Conservation (phyloP, 2,329 filamentous ascomycete genomes). For the Ophiocordyceps camponoti-rufipedis region DNA sequence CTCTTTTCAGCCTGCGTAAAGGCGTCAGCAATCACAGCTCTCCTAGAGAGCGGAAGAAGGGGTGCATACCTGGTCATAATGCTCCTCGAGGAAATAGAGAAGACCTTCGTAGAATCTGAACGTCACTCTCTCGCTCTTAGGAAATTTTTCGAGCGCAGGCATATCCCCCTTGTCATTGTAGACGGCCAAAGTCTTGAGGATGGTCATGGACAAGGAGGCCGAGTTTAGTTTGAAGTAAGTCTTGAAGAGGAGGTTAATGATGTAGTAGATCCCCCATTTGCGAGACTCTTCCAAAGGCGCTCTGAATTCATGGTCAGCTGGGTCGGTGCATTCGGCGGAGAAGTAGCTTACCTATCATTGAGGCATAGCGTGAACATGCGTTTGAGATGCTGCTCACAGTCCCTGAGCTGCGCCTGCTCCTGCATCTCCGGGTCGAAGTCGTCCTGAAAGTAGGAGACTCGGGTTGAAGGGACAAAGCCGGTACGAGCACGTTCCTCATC, state of each 20-base stretch:
- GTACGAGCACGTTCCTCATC: slow-evolving; percentile 45
- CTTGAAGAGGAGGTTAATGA: slow-evolving; percentile 91
- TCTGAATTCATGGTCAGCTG: slow-evolving; percentile 22
- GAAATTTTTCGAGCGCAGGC: slow-evolving; percentile 61
- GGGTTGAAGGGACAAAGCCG: slow-evolving; percentile 16
- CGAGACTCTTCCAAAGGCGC: slow-evolving; percentile 73
- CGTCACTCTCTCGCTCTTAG: slow-evolving; percentile 78
- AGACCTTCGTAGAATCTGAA: slow-evolving; percentile 95
- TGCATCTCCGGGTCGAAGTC: slow-evolving; percentile 62
- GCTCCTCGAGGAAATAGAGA: slow-evolving; percentile 84
- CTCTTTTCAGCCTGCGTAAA: slow-evolving; percentile 51
- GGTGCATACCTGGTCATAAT: slow-evolving; percentile 52
- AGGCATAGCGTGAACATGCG: slow-evolving; percentile 82
- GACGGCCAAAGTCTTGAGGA: slow-evolving; percentile 67
- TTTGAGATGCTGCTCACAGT: slow-evolving; percentile 80
- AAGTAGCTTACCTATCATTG: slow-evolving; percentile 54
- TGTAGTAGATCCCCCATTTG: slow-evolving; percentile 96
- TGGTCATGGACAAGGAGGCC: slow-evolving; percentile 74
- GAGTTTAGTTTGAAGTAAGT: slow-evolving; percentile 95
- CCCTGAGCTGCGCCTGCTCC: slow-evolving; percentile 73
- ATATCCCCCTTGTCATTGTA: slow-evolving; percentile 56
- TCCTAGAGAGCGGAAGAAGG: slow-evolving; percentile 4
- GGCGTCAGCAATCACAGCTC: background rate
- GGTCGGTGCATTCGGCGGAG: background rate
- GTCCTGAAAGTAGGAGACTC: slow-evolving; percentile 44